A percentile compares a stretch with the other conserved stretches of the same genome.
Conservation (phyloP, 2,329 filamentous ascomycete genomes). For the Aspergillus sp. region DNA sequence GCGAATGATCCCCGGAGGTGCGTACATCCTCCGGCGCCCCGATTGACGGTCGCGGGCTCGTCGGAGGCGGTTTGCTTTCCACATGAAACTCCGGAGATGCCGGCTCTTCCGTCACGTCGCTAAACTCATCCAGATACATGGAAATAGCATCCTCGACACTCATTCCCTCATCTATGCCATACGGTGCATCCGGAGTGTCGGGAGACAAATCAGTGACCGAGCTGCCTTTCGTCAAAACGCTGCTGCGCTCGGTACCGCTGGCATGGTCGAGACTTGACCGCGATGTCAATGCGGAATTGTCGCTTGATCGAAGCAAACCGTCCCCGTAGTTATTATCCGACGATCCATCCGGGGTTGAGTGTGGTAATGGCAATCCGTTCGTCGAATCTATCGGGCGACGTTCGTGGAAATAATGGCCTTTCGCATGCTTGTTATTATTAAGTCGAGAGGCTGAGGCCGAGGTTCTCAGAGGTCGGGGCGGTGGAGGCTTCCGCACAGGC, state of each 20-base stretch:
- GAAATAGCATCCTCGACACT: conserved; percentile 53
- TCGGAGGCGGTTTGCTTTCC: conserved; percentile 23
- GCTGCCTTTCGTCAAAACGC: conserved; percentile 68
- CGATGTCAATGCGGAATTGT: conserved; percentile 52
- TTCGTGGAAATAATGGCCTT: conserved; percentile 17
- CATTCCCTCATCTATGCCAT: conserved; percentile 42
- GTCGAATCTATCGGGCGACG: conserved; percentile 15
- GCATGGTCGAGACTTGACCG: conserved; percentile 49
- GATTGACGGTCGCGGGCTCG: conserved; percentile 19
- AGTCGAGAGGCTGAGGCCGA: conserved; percentile 29
- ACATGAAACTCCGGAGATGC: conserved; percentile 21
- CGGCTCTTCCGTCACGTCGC: conserved; percentile 34
- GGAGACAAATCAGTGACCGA: conserved; percentile 54
- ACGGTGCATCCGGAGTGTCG: conserved; percentile 59
- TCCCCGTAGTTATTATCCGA: conserved; percentile 20
- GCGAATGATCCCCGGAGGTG: conserved; percentile 11
- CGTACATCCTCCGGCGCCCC: conserved; percentile 19
- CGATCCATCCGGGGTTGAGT: conserved; percentile 21
- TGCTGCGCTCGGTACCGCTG: conserved; percentile 70
- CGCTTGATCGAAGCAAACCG: conserved; percentile 43
- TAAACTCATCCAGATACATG: conserved; percentile 52
- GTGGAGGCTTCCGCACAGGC: conserved; percentile 17
- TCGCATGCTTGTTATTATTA: conserved; percentile 20
- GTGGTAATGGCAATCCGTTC: conserved; percentile 19
- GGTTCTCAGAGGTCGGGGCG: conserved; percentile 23